Conservation (phyloP, 768 basidiomycete genomes). For the Rhizopogon vinicolor region DNA sequence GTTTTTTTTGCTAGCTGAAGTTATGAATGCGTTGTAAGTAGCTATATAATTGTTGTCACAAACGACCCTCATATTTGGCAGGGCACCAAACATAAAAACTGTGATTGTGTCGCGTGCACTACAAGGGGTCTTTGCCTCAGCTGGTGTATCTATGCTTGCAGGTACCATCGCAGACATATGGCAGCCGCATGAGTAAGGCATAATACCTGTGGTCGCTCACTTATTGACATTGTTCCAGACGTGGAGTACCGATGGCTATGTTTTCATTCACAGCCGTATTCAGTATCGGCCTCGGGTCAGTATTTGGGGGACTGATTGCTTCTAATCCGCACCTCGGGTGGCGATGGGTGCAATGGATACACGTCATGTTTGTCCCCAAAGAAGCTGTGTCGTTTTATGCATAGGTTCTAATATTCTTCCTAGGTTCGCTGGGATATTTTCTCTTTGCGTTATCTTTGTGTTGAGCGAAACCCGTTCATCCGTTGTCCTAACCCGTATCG, state of each 20-base stretch:
- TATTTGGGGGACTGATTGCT: slow-evolving; percentile 62
- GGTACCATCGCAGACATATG: slow-evolving; percentile 73
- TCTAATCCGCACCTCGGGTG: slow-evolving; percentile 53
- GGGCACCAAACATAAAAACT: slow-evolving; percentile 43
- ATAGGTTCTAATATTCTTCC: background rate
- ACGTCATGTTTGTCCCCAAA: slow-evolving; percentile 44
- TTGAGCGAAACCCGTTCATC: slow-evolving; percentile 72
- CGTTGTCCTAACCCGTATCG: slow-evolving; percentile 65
- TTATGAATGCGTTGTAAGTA: slow-evolving; percentile 31
- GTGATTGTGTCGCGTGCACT: slow-evolving; percentile 57
- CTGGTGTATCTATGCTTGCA: slow-evolving; percentile 61
- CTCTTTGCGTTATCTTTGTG: slow-evolving; percentile 45
- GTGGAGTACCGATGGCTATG: slow-evolving; percentile 71
- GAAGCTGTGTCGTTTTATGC: background rate
- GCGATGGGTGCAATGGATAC: slow-evolving; percentile 84
- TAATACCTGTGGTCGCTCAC: background rate
- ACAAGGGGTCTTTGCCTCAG: slow-evolving; percentile 59
- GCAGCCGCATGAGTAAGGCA: slow-evolving; percentile 49
- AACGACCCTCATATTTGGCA: slow-evolving; percentile 4
- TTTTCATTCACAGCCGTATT: slow-evolving; percentile 58
- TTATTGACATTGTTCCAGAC: slow-evolving; percentile 33
- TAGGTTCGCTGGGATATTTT: slow-evolving; percentile 49
- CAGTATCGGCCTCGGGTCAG: slow-evolving; percentile 58
- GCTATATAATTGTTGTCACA: background rate
- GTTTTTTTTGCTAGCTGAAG: slow-evolving; percentile 47